Evolutionary conservation across 441 rosid genomes (phyloP).

Genomic region (Aleurites moluccanus): DNA sequence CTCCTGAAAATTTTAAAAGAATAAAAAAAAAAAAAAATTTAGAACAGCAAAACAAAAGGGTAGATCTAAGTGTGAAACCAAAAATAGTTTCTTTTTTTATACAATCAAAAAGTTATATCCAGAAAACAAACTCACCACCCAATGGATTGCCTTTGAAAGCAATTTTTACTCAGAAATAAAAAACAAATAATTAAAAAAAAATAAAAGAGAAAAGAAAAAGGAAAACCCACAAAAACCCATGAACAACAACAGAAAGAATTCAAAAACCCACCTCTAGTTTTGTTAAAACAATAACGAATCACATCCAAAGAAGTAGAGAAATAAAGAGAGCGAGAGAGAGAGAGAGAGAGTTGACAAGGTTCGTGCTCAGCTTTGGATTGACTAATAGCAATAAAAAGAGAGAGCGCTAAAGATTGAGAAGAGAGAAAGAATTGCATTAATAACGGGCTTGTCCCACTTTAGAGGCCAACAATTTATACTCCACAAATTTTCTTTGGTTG

Average conservation of each 20-base stretch:
- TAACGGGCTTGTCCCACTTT: constrained; percentile 44
- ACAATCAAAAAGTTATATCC: constrained; percentile 9
- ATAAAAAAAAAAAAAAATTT: constrained; percentile 10
- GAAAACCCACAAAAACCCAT: not conserved
- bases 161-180: not conserved
- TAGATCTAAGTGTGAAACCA: constrained; percentile 30
- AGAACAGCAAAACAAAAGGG: constrained; percentile 21
- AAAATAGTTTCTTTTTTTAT: not conserved
- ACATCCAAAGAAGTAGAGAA: not conserved
- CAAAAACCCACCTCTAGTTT: constrained; percentile 27
- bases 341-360: constrained; percentile 24
- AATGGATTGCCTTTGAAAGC: constrained; percentile 7
- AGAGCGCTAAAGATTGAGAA: constrained; percentile 2
- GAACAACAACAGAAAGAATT: constrained; percentile 11
- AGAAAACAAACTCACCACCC: constrained; percentile 4
- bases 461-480: constrained; percentile 15
- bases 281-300: constrained; percentile 18
- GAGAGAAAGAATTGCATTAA: constrained; percentile 38
- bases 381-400: not conserved
- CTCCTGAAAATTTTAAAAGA: constrained; percentile 15
- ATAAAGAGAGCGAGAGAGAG: not conserved
- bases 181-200: constrained; percentile 3
- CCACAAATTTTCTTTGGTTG: not conserved
- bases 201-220: constrained; percentile 4
- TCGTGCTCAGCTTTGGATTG: constrained; percentile 12